Percentiles rank a stretch among this genome's conserved stretches.
These are phyloP conservation scores for Pichia sp. DNA, from an alignment of 1,139 yeast species.

Conservation along the genomic window DNA sequence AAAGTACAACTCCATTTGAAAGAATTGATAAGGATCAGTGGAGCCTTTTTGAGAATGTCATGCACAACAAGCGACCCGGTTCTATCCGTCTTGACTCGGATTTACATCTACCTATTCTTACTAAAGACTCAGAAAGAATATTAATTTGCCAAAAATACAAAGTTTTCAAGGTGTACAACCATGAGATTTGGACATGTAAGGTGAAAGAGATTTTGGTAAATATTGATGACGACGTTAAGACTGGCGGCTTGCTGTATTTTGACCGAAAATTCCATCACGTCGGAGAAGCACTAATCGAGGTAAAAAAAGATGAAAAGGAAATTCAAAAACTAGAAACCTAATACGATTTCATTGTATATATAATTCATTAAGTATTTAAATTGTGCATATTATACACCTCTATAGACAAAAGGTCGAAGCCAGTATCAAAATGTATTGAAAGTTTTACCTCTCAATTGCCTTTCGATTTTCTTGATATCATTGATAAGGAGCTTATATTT, in stretches of 20 bases:
- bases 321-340: too few species aligned
- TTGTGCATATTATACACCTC: not conserved
- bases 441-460: conserved; percentile 19
- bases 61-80: conserved; percentile 14
- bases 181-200: conserved; percentile 82
- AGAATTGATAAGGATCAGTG: conserved; percentile 34
- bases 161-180: conserved; percentile 64
- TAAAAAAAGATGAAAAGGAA: not conserved
- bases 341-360: not conserved
- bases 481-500: conserved; percentile 22
- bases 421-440: conserved; percentile 1
- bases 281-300: conserved; percentile 36
- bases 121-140: conserved; percentile 52
- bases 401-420: not conserved
- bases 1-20: conserved; percentile 41
- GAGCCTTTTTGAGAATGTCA: conserved; percentile 25
- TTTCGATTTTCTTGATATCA: conserved; percentile 26
- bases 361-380: not conserved
- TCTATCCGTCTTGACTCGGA: conserved; percentile 14
- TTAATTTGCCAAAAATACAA: conserved; percentile 57
- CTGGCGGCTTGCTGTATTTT: conserved; percentile 65
- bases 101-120: conserved; percentile 52
- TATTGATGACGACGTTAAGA: conserved; percentile 26
- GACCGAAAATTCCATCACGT: conserved; percentile 56
- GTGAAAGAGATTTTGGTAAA: conserved; percentile 49